A percentile compares a stretch with the other conserved stretches of the same genome.
phyloP scores from a whole-genome alignment of 169 alveolate genomes.

The Eimeria praecox region DNA sequence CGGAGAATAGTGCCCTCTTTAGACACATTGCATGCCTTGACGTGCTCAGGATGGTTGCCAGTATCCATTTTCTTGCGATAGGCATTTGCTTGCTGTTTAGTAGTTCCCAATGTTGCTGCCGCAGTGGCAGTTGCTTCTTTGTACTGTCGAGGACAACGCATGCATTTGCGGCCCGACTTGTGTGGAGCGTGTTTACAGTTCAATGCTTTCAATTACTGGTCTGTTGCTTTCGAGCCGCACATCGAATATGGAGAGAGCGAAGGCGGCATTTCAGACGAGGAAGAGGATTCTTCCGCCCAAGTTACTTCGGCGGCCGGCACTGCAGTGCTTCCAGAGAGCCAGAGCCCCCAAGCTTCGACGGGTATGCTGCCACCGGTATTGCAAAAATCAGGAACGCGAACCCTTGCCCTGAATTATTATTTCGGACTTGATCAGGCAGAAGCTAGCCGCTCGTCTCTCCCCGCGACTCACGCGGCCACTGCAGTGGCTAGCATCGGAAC shows the following conservation, averaged over 20 bases:
- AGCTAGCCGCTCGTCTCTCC: conserved; percentile 1
- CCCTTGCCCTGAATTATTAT: conserved; percentile 67
- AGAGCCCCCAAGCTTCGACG: neutral
- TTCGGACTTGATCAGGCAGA: conserved; percentile 59
- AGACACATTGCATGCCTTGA: neutral
- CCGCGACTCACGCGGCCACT: conserved; percentile 26
- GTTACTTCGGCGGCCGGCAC: conserved; percentile 20
- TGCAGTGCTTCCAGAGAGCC: conserved; percentile 6
- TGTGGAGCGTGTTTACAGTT: conserved; percentile 71
- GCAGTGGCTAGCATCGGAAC: conserved; percentile 6
- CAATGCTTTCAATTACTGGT: conserved; percentile 80
- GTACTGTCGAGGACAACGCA: neutral
- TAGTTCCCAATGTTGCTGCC: neutral
- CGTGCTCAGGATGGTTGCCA: neutral
- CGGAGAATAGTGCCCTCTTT: neutral
- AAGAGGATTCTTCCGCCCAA: neutral
- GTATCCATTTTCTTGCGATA: neutral
- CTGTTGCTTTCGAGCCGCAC: conserved; percentile 68
- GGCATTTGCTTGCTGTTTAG: neutral
- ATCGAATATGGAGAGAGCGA: conserved; percentile 53
- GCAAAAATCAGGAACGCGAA: neutral
- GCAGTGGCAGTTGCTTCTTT: neutral
- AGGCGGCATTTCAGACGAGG: conserved; percentile 67
- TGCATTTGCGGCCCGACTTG: neutral
- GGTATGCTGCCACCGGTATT: neutral